Evolutionary conservation across 73 alveolate species (phyloP).

Genomic region (Symbiodinium pilosum): DNA sequence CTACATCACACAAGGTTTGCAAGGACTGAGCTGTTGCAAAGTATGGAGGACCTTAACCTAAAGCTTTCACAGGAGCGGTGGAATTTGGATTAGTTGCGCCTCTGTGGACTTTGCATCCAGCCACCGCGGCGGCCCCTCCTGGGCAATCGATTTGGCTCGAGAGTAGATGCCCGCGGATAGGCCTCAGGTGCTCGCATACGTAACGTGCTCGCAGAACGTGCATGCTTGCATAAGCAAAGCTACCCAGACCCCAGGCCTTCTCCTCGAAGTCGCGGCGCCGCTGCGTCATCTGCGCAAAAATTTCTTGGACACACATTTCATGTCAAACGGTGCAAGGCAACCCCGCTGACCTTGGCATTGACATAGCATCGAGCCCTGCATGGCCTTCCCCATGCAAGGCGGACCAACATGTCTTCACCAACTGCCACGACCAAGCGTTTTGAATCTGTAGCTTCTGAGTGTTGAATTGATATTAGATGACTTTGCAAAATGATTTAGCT

Average conservation of each 20-base stretch:
- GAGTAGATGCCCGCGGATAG: background rate
- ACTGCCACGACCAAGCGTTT: too few relatives aligned
- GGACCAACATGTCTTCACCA: background rate
- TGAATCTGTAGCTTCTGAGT: too few relatives aligned
- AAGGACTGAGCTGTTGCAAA: too few relatives aligned
- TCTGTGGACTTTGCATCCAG: constrained; percentile 69
- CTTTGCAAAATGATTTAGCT: too few relatives aligned
- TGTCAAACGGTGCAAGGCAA: background rate
- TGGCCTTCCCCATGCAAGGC: background rate
- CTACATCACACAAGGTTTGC: too few relatives aligned
- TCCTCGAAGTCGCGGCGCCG: constrained; percentile 63
- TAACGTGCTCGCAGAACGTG: background rate
- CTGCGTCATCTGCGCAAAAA: constrained; percentile 3
- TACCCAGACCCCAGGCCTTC: constrained; percentile 1
- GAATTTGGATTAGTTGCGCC: too few relatives aligned
- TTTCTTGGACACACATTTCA: too few relatives aligned
- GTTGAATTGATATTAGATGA: too few relatives aligned
- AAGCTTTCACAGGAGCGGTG: too few relatives aligned
- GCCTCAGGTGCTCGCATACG: background rate
- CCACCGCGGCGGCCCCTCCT: constrained; percentile 93
- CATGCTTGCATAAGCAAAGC: background rate
- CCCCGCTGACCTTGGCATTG: background rate
- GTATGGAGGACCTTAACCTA: too few relatives aligned
- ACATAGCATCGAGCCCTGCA: background rate
- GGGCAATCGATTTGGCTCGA: constrained; percentile 74